Base-by-base conservation (phyloP, 2,329 filamentous ascomycete genomes). In the Berkeleyomyces basicola region DNA sequence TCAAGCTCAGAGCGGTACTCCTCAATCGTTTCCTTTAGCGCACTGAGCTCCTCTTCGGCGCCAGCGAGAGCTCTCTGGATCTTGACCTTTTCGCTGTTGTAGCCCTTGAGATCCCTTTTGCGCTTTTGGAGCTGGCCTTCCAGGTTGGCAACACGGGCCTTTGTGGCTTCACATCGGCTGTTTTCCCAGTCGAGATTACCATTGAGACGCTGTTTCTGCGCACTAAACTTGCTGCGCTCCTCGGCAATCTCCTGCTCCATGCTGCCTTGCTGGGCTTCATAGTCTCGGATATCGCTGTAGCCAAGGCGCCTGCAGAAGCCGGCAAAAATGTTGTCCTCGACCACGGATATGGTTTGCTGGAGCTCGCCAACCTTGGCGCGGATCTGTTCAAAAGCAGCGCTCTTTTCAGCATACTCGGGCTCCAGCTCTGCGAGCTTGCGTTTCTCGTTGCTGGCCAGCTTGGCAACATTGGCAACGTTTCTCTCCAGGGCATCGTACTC, bases 221-320 rank as follows among this genome's bases (percentile, higher is more conserved):
- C 84, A 63, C 86, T 87, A 68, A 96, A 97, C 67, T 91, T 85
- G 61, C 88, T 84, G 66, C 89, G 89, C 76, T 91, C 91, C 73
- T 93, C 85, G 0, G 86, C 85, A 53, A 88, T 88, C 71, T 97
- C 90, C 71, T 96, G 89, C 72, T 97, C 91, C 58, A 95, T 77
- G 49, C 87, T 90, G 58, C 93, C 92, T 74, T 97, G 93, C 67
- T 95, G 91, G 36, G 87, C 87, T 71, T 97, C 90, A 69, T 97
- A 99, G 64, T 90, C 88, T 64, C 92, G 88, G 67, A 99, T 95
- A 69, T 95, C 86, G 64, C 82, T 79, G 71, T 96, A 97, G 0
- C 91, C 90, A 23, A 96, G 82, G 62, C 88, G 83, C 68, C 84
- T 82, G 75, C 93, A 99, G 75, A 99, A 99, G 47, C 79, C 79